These are phyloP conservation scores for Eucalyptus sp. DNA, from an alignment of 345 rosid genomes.

Conservation along the genomic window DNA sequence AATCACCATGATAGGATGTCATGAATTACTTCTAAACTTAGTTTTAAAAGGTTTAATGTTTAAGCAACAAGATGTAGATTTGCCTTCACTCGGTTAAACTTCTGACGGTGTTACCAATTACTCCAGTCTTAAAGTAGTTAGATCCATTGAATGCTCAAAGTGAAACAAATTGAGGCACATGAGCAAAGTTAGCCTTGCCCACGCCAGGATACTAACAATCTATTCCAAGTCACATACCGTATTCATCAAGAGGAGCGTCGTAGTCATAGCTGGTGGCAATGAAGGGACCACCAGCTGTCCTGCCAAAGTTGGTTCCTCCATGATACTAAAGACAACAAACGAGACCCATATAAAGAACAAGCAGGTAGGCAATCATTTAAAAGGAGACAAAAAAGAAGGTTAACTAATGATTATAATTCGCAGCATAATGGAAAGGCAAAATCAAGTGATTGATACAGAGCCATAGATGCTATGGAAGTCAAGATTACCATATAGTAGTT, in stretches of 20 bases:
- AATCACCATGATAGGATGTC: neutral
- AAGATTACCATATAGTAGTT: slow-evolving; percentile 30
- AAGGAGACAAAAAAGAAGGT: neutral
- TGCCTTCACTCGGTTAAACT: neutral
- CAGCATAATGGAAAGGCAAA: too few species aligned
- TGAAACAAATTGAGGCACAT: neutral
- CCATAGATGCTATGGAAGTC: neutral
- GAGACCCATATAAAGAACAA: neutral
- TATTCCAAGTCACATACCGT: slow-evolving; percentile 3
- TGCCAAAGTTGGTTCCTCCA: slow-evolving; percentile 39
- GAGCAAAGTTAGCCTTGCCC: neutral
- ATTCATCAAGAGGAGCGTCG: slow-evolving; percentile 41
- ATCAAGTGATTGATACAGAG: neutral
- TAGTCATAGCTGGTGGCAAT: slow-evolving; percentile 44
- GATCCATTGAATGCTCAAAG: neutral
- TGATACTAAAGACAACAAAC: slow-evolving; percentile 17
- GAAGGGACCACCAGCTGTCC: slow-evolving; percentile 35
- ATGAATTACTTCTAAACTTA: neutral
- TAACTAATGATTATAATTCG: neutral
- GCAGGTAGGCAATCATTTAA: neutral
- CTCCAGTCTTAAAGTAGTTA: neutral
- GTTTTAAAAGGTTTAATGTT: neutral
- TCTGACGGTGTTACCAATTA: neutral
- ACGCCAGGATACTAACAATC: neutral
- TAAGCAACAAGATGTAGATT: neutral